Evolutionary conservation across 495 filamentous ascomycete species (phyloP).

Genomic region (Chaetomium cochliodes): DNA sequence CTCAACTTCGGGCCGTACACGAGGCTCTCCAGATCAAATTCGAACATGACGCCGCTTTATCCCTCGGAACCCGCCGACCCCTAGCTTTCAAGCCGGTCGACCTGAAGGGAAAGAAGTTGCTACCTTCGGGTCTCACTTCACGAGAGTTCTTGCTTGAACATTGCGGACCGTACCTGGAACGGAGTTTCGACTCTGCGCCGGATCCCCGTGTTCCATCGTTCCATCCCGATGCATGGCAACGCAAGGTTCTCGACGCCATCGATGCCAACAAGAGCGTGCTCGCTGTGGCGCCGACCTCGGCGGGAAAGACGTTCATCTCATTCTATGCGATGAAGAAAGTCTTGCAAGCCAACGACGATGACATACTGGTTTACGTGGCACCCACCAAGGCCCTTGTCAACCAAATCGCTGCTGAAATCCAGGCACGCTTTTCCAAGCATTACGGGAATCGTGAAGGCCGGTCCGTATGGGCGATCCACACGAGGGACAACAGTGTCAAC

Average conservation of each 20-base stretch:
- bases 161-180: slow-evolving; percentile 72
- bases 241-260: slow-evolving; percentile 68
- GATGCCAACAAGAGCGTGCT: slow-evolving; percentile 67
- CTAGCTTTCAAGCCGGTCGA: slow-evolving; percentile 20
- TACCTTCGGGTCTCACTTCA: slow-evolving; percentile 16
- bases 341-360: slow-evolving; percentile 62
- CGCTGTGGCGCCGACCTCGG: slow-evolving; percentile 74
- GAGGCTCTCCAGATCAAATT: slow-evolving; percentile 13
- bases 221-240: slow-evolving; percentile 73
- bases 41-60: not conserved
- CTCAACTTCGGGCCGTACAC: slow-evolving; percentile 11
- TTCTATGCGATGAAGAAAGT: slow-evolving; percentile 82
- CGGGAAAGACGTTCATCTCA: slow-evolving; percentile 58
- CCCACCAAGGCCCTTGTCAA: slow-evolving; percentile 83
- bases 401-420: slow-evolving; percentile 75
- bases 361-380: slow-evolving; percentile 72
- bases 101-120: slow-evolving; percentile 3
- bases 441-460: slow-evolving; percentile 52
- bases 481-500: slow-evolving; percentile 69
- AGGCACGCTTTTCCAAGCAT: slow-evolving; percentile 61
- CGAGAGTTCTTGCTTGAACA: slow-evolving; percentile 62
- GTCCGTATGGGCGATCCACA: slow-evolving; percentile 78
- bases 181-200: slow-evolving; percentile 63
- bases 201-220: slow-evolving; percentile 64
- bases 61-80: not conserved